Conservation (phyloP, 139 green algal species). For the Chlorella vulgaris region DNA sequence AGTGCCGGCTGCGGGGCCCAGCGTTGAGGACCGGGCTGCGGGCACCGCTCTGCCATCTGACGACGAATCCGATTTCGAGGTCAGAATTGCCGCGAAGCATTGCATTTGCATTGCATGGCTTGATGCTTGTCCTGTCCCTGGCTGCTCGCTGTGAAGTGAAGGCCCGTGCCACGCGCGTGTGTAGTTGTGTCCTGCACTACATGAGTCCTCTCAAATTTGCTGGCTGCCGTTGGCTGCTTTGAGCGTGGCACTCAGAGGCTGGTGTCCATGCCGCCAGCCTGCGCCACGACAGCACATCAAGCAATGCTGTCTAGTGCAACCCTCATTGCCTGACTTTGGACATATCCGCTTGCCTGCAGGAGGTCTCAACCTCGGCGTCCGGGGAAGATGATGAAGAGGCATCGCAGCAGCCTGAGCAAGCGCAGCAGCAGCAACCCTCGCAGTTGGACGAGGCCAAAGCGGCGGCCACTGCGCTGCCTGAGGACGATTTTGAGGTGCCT, state of each 20-base stretch:
- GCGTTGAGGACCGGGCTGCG: not conserved
- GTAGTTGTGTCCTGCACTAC: too few species aligned
- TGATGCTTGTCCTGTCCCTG: too few species aligned
- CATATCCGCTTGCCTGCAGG: not conserved
- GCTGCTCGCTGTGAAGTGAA: too few species aligned
- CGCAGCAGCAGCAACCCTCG: not conserved
- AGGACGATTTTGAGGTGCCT: constrained; percentile 14
- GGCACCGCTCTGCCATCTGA: constrained; percentile 22
- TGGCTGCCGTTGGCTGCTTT: too few species aligned
- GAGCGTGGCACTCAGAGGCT: too few species aligned
- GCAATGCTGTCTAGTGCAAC: too few species aligned
- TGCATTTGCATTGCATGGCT: not conserved
- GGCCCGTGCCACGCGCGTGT: too few species aligned
- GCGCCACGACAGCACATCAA: too few species aligned
- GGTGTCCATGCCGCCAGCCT: too few species aligned
- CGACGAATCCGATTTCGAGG: constrained; percentile 14
- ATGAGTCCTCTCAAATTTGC: too few species aligned
- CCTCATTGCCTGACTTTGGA: not conserved
- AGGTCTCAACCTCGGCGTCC: too few species aligned
- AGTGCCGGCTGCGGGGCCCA: not conserved
- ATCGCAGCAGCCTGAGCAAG: not conserved
- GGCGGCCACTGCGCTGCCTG: constrained; percentile 27
- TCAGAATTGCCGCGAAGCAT: too few species aligned
- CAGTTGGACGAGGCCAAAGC: constrained; percentile 10
- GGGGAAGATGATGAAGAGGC: not conserved